Evolutionary conservation across 495 filamentous ascomycete genomes (phyloP).

Genomic region (Penicillium paxilli): DNA sequence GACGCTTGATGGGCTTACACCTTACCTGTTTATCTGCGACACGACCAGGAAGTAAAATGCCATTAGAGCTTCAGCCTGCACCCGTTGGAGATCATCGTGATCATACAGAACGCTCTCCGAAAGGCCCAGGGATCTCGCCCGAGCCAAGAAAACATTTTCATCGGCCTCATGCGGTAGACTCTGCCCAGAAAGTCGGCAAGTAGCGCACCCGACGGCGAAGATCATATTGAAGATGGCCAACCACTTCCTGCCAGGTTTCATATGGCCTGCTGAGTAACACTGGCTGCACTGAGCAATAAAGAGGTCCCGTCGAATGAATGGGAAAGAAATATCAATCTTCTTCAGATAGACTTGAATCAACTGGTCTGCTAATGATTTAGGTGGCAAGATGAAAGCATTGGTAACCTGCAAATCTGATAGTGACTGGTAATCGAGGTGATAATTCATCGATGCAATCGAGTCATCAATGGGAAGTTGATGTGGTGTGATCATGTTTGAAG

Average conservation of each 20-base stretch:
- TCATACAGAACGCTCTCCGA: conserved; percentile 39
- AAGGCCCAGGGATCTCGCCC: conserved; percentile 51
- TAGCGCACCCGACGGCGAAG: conserved; percentile 51
- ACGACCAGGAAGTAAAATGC: conserved; percentile 54
- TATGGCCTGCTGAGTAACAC: not conserved
- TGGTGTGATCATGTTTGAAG: not conserved
- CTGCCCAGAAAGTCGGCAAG: not conserved
- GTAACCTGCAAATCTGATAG: conserved; percentile 34
- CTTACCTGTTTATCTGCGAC: conserved; percentile 59
- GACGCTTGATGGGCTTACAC: not conserved
- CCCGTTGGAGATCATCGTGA: conserved; percentile 52
- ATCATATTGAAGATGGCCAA: conserved; percentile 59
- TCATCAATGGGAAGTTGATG: not conserved
- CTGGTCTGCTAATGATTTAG: conserved; percentile 39
- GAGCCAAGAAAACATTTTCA: conserved; percentile 52
- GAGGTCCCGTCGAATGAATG: conserved; percentile 46
- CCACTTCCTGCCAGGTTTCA: conserved; percentile 38
- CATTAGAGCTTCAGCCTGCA: conserved; percentile 51
- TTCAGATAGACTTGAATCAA: conserved; percentile 52
- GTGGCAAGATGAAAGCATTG: conserved; percentile 43
- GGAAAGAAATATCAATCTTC: conserved; percentile 53
- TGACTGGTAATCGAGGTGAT: conserved; percentile 54
- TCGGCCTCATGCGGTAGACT: conserved; percentile 29
- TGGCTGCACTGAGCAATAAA: conserved; percentile 30
- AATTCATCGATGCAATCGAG: conserved; percentile 31